Percentiles rank a stretch among this genome's conserved stretches.
phyloP scores from a whole-genome alignment of 768 basidiomycete genomes.

The Lactarius vividus region DNA sequence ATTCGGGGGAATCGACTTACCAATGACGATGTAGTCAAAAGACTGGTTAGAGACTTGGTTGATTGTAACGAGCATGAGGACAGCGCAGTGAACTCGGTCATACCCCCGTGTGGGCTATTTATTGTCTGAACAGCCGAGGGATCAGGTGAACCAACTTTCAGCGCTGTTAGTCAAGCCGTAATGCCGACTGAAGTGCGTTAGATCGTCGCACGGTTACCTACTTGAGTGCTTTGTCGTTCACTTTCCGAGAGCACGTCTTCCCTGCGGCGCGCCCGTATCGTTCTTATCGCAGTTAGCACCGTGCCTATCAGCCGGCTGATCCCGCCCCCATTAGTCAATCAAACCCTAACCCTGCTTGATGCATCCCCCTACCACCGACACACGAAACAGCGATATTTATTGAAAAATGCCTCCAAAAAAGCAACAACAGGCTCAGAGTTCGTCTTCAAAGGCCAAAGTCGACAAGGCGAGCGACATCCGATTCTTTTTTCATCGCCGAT shows the following conservation, averaged over 20 bases:
- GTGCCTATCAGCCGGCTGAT: too few relatives aligned
- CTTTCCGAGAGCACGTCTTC: too few relatives aligned
- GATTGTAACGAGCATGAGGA: conserved; percentile 23
- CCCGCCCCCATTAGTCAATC: not conserved
- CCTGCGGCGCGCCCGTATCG: not conserved
- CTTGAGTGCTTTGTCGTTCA: too few relatives aligned
- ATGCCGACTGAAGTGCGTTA: not conserved
- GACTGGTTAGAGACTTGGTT: conserved; percentile 18
- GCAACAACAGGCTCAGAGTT: conserved; percentile 48
- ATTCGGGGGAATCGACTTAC: not conserved
- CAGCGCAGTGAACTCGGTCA: not conserved
- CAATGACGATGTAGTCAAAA: conserved; percentile 29
- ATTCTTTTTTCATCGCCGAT: conserved; percentile 27
- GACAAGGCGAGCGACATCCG: conserved; percentile 59
- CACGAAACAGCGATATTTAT: not conserved
- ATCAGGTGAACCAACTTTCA: not conserved
- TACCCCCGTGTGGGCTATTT: not conserved
- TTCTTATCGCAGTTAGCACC: too few relatives aligned
- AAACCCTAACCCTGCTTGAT: conserved; percentile 14
- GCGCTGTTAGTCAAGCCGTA: not conserved
- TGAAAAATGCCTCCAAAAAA: conserved; percentile 78
- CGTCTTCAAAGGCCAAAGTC: conserved; percentile 70
- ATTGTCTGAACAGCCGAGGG: not conserved
- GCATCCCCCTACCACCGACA: not conserved
- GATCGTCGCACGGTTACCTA: too few relatives aligned